Base-by-base conservation (phyloP, 371 early-diverging fungal species). In the Mucor ambiguus region DNA sequence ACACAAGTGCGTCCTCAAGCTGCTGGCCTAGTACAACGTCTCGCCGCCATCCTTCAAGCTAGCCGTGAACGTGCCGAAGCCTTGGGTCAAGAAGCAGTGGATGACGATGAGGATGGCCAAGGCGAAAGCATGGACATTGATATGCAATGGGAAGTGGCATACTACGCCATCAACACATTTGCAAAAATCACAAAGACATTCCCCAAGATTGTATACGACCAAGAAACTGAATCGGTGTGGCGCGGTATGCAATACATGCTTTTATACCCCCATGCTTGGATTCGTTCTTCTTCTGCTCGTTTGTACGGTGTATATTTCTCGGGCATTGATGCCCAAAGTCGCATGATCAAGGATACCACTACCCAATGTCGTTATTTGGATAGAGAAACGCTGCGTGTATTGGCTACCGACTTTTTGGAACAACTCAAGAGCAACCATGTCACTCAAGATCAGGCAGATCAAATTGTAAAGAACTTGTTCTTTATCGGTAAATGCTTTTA, bases 381-480 rank as follows among this genome's bases (percentile, higher is more conserved):
- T n/a, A 79, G 72, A 4, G 72, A 71, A 10, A 77, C 74, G 28
- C 69, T 95, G 56, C 81, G 84, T 33, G 57, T 72, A 3, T 63
- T 95, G 12, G 88, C 89, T 0, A 73, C 81, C 26, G 79, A 83
- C 22, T 81, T 93, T 59, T 76, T 87, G 28, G 85, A 87, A 44
- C 97, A 96, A 69, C 77, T 97, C 33, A 88, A 87, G 75, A 89
- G 92, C 52, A 73, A 80, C 18, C 76, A 84, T 66, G 60, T 96
- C 37, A 81, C 92, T 24, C 84, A 87, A 44, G 96, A 95, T 18
- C 86, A 93, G 44, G 95, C 93, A 3, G 91, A 86, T 64, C 97
- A 97, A 76, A 76, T 92, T 48, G 93, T 96, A 22, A 96, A 97
- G 86, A 98, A 98, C 74, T 66, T 98, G 72, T 91, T 93, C 76